phyloP scores from a whole-genome alignment of 768 basidiomycete species.

The Clitopilus passeckerianus region DNA sequence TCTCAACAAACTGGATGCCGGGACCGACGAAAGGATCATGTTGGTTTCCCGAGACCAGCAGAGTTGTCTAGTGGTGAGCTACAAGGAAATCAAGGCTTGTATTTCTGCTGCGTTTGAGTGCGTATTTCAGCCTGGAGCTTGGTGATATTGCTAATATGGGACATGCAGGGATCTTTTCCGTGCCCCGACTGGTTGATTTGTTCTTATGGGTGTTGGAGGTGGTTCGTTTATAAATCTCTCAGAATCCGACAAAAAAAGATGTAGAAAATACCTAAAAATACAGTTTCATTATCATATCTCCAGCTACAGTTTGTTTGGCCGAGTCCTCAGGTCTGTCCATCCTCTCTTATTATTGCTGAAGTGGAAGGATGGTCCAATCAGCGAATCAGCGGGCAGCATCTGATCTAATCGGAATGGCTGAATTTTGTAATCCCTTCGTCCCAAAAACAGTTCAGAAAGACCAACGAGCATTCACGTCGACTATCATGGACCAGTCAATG shows the following conservation, averaged over 20 bases:
- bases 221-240: neutral
- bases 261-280: constrained; percentile 24
- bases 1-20: constrained; percentile 96
- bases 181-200: neutral
- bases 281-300: constrained; percentile 10
- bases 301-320: neutral
- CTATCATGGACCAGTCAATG: neutral
- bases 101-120: constrained; percentile 82
- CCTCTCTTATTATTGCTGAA: no score
- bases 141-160: neutral
- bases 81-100: constrained; percentile 86
- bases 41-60: constrained; percentile 93
- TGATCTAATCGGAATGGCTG: neutral
- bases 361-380: neutral
- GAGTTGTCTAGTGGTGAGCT: constrained; percentile 90
- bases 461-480: neutral
- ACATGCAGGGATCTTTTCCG: neutral
- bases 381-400: neutral
- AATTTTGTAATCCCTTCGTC: no score
- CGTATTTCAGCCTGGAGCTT: constrained; percentile 18
- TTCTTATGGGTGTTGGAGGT: constrained; percentile 7
- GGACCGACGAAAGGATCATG: constrained; percentile 93
- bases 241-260: constrained; percentile 20
- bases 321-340: no score
- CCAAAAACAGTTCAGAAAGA: no score